Evolutionary conservation across 106 monocot genomes (phyloP).

Genomic region (Triglochin maritima): DNA sequence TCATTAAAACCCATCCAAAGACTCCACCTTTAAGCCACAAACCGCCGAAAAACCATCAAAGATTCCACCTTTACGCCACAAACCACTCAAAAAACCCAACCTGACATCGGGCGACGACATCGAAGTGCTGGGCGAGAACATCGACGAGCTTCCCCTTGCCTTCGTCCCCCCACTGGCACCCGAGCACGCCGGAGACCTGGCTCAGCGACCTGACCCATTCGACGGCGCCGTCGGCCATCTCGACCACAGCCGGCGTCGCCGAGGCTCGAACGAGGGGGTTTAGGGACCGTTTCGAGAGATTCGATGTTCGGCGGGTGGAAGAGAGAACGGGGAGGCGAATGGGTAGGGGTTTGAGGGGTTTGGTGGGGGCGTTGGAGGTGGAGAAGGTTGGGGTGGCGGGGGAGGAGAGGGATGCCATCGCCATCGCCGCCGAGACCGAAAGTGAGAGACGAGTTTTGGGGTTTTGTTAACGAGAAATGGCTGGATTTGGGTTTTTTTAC

Average conservation of each 20-base stretch:
- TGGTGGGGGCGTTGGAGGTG: too few species aligned
- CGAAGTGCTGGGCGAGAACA: slow-evolving; percentile 11
- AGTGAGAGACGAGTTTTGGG: too few species aligned
- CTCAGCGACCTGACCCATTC: slow-evolving; percentile 7
- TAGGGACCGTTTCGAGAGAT: too few species aligned
- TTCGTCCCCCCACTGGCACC: slow-evolving; percentile 17
- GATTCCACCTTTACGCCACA: neutral
- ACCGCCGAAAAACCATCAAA: neutral
- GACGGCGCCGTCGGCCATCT: neutral
- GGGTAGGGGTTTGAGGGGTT: too few species aligned
- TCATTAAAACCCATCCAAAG: neutral
- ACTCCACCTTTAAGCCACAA: neutral
- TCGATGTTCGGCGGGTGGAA: too few species aligned
- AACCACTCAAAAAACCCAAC: neutral
- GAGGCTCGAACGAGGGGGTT: neutral
- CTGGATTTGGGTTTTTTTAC: too few species aligned
- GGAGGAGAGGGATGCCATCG: too few species aligned
- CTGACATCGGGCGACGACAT: slow-evolving; percentile 19
- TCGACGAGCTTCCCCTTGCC: slow-evolving; percentile 19
- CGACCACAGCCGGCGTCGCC: neutral
- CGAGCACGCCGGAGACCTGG: slow-evolving; percentile 11
- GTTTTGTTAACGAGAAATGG: too few species aligned
- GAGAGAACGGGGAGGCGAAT: too few species aligned
- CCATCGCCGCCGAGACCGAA: too few species aligned
- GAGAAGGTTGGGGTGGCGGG: too few species aligned